These are phyloP conservation scores for Apiotrichum sp. DNA, from an alignment of 1,284 basidiomycete species.

Conservation along the genomic window DNA sequence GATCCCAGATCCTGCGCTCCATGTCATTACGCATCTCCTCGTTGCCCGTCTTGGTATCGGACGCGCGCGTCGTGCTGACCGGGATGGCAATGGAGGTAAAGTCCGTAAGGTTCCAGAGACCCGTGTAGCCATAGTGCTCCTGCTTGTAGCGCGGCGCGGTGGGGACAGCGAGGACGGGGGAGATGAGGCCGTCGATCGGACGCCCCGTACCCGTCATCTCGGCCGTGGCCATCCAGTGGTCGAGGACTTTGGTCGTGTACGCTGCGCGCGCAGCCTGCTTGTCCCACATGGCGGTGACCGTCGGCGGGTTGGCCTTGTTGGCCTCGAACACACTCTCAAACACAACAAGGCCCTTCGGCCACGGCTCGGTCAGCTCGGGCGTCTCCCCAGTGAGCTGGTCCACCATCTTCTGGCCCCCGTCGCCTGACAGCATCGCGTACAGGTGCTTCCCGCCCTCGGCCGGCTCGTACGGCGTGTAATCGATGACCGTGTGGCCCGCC, in stretches of 20 bases:
- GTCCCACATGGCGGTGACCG: constrained; percentile 4
- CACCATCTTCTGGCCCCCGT: constrained; percentile 11
- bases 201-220: background rate
- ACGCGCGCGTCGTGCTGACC: constrained; percentile 52
- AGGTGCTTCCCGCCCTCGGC: background rate
- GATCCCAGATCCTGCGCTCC: constrained; percentile 52
- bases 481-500: constrained; percentile 57
- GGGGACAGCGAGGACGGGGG: background rate
- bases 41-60: constrained; percentile 48
- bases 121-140: background rate
- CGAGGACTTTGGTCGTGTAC: background rate
- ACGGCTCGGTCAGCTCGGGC: constrained; percentile 1
- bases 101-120: constrained; percentile 45
- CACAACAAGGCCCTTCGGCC: constrained; percentile 7
- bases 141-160: background rate
- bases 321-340: constrained; percentile 3
- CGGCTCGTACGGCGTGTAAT: constrained; percentile 28
- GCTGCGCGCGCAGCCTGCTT: background rate
- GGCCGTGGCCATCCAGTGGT: background rate
- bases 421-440: constrained; percentile 6
- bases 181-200: constrained; percentile 7
- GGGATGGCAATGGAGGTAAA: constrained; percentile 59
- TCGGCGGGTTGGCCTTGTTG: constrained; percentile 1
- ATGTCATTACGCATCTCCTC: constrained; percentile 47
- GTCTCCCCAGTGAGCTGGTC: background rate